Percentiles rank a stretch among this genome's conserved stretches.
Conservation (phyloP, 208 protist species). For the Phytomonas serpens region DNA sequence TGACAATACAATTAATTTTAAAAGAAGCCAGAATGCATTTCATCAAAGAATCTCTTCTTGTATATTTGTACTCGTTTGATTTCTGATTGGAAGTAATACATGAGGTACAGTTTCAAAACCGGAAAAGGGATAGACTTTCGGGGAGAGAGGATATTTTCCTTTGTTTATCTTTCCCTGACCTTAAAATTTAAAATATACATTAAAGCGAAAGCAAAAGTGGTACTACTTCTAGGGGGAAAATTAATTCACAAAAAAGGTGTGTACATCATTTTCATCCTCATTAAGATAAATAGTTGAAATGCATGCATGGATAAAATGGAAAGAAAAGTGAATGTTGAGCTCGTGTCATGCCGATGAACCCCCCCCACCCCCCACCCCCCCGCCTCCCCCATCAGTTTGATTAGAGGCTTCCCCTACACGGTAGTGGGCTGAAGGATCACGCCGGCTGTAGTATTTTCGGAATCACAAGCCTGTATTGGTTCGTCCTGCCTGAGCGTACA, state of each 20-base stretch:
- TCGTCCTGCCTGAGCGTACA: slow-evolving; percentile 13
- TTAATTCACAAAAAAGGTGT: not conserved
- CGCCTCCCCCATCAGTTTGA: not conserved
- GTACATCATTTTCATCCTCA: not conserved
- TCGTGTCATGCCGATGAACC: not conserved
- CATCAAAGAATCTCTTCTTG: not conserved
- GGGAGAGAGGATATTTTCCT: not conserved
- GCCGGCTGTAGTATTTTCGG: not conserved
- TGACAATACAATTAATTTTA: not conserved
- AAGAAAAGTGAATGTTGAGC: not conserved
- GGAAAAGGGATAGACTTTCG: not conserved
- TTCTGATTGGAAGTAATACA: not conserved
- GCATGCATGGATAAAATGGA: not conserved
- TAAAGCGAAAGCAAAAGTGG: not conserved
- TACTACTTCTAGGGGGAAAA: slow-evolving; percentile 3
- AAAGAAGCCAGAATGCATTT: not conserved
- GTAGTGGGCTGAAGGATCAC: not conserved
- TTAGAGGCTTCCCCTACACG: not conserved
- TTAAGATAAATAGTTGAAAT: not conserved
- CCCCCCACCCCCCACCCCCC: too few species aligned
- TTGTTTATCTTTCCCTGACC: not conserved
- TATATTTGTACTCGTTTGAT: not conserved
- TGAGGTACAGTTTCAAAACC: not conserved
- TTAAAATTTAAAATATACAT: not conserved
- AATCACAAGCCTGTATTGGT: not conserved